Base-by-base conservation (phyloP, 495 filamentous ascomycete species). In the Acidomyces sp. region DNA sequence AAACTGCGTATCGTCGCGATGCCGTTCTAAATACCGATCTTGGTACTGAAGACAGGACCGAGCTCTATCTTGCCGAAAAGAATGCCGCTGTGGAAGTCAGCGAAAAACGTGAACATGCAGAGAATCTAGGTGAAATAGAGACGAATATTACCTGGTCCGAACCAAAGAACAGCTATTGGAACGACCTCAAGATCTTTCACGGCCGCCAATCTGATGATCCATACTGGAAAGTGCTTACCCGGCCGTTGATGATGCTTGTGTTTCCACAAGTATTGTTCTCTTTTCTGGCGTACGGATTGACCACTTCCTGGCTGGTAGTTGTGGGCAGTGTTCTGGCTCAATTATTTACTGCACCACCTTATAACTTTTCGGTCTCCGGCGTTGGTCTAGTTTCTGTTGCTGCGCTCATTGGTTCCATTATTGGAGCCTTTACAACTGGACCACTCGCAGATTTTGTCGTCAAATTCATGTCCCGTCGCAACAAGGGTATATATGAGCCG, bases 191-290 rank as follows among this genome's bases (percentile, higher is more conserved):
- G 6, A 52, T 60, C 45, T 59, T 55, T 43, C 56, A 50, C 21
- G 58, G 59, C 10, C 41, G 39, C 24, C 69, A 71, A 48, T 63
- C 61, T 18, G 45, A 59, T 19, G 63, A 67, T 0, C 62, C 67
- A 0, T 56, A 59, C 37, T 67, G 65, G 63, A 70, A 68, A 50
- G 60, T 72, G 33, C 60, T 72, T 37, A 33, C 62, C 13, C 56
- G 69, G 12, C 69, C 69, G 0, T 42, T 68, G 7, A 56, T 70
- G 6, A 52, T 74, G 39, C 61, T 71, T 39, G 66, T 65, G 45
- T 72, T 70, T 39, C 70, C 70, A 3, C 66, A 61, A 1, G 69
- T 74, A 6, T 47, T 72, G 10, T 72, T 66, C 64, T 65, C 54
- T 21, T 70, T 70, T 46, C 47, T 74, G 11, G 52, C 70, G 2